Conservation (phyloP, 495 filamentous ascomycete genomes). For the Annulohypoxylon stygium region DNA sequence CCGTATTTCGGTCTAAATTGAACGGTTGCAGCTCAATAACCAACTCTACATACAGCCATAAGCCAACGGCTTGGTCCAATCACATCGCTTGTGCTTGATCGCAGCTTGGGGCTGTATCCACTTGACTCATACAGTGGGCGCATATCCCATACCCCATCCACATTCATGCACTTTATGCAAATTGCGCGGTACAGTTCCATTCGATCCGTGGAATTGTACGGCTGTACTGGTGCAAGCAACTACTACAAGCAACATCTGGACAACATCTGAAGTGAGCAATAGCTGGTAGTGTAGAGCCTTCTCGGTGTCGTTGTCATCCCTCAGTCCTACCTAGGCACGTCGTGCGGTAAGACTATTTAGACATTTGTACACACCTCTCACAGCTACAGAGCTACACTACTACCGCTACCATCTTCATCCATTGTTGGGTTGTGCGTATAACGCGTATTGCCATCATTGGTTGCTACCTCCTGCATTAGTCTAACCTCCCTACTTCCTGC, state of each 20-base stretch:
- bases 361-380: conserved; percentile 26
- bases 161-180: conserved; percentile 8
- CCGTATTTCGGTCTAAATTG: neutral
- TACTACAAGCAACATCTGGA: neutral
- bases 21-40: neutral
- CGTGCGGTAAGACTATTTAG: conserved; percentile 33
- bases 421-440: conserved; percentile 31
- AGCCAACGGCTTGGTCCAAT: neutral
- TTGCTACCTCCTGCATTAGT: conserved; percentile 47
- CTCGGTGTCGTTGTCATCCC: neutral
- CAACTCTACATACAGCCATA: neutral
- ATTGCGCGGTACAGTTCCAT: conserved; percentile 3
- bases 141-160: neutral
- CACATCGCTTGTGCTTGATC: neutral
- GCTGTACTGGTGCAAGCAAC: neutral
- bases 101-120: neutral
- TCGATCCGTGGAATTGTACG: neutral
- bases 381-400: conserved; percentile 8
- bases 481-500: conserved; percentile 32
- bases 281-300: neutral
- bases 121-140: conserved; percentile 1
- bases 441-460: conserved; percentile 31
- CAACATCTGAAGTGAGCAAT: conserved; percentile 1
- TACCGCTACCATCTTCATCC: neutral
- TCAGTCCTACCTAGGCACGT: conserved; percentile 2